Evolutionary conservation across 306 rosid species (phyloP).

Genomic region (Clitoria ternatea): DNA sequence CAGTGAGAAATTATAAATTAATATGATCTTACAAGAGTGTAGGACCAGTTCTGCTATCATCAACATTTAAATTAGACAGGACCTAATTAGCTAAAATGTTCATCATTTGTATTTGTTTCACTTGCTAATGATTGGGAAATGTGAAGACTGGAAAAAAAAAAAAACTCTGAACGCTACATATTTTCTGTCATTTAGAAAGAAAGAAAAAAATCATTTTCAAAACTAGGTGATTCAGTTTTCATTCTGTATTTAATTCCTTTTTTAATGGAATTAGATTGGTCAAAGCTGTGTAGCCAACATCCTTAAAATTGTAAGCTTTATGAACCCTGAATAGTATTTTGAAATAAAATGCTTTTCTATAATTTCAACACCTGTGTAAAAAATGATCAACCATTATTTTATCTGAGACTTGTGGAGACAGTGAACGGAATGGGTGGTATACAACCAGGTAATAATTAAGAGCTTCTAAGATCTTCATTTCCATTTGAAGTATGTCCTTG

Average conservation of each 20-base stretch:
- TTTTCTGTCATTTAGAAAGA: no score
- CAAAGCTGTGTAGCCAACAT: background rate
- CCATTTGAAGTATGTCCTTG: slow-evolving; percentile 97
- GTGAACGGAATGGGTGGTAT: slow-evolving; percentile 87
- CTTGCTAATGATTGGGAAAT: slow-evolving; percentile 3
- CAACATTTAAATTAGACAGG: background rate
- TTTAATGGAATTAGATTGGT: background rate
- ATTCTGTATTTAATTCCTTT: background rate
- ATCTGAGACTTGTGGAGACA: slow-evolving; percentile 75
- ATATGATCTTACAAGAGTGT: background rate
- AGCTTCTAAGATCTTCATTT: slow-evolving; percentile 96
- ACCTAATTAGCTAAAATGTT: background rate
- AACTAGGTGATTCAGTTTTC: background rate
- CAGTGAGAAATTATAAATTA: slow-evolving; percentile 5
- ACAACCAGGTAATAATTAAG: slow-evolving; percentile 87
- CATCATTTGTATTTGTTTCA: background rate
- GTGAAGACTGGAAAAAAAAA: background rate
- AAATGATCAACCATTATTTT: slow-evolving; percentile 10
- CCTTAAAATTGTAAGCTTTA: background rate
- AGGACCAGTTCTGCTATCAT: background rate
- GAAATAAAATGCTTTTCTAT: background rate
- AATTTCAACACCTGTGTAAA: background rate
- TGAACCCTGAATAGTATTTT: background rate
- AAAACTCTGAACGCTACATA: background rate
- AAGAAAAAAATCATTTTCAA: background rate